Base-by-base conservation (phyloP, 805 yeast species). In the Ogataea pini region DNA sequence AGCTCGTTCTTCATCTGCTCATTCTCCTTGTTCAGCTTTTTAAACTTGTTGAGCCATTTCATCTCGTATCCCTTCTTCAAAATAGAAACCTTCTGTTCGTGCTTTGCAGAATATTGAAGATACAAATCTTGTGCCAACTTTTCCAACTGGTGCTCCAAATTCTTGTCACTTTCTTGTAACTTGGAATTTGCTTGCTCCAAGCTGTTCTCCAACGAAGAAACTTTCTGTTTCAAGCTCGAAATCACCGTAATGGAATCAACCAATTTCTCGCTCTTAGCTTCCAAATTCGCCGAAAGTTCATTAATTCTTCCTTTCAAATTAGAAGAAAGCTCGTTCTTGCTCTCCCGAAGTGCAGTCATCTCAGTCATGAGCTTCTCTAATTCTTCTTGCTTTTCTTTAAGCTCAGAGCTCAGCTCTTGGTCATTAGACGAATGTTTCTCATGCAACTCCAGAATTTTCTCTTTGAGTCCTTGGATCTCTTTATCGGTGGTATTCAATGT, bases 61-160 rank as follows among this genome's bases (percentile, higher is more conserved):
- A 70, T 67, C 56, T 81, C 85, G 59, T 78, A 80, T 2, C 80
- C 82, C 48, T 76, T 75, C 61, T 80, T 84, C 58, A 83, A 68
- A 27, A 80, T 76, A 12, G 75, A 74, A 7, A 87, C 85, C 63
- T 87, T 87, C 44, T 79, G 77, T 52, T 83, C 88, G 60, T 88
- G 95, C 61, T 88, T 87, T 42, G 84, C 81, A 2, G 89, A 79
- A 60, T 87, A 87, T 61, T 85, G 90, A 32, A 78, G 73, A 59
- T 86, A 86, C 9, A 87, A 69, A 56, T 83, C 88, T 50, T 81
- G 83, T 0, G 91, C 87, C 40, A 86, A 67, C 52, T 80, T 77
- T 52, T 82, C 80, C 32, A 85, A 66, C 58, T 79, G 77, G 48
- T 72, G 72, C 51, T 81, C 83, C 2, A 80, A 70, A 16, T 77